Conservation (phyloP, 345 rosid genomes). For the Syzygium aqueum region DNA sequence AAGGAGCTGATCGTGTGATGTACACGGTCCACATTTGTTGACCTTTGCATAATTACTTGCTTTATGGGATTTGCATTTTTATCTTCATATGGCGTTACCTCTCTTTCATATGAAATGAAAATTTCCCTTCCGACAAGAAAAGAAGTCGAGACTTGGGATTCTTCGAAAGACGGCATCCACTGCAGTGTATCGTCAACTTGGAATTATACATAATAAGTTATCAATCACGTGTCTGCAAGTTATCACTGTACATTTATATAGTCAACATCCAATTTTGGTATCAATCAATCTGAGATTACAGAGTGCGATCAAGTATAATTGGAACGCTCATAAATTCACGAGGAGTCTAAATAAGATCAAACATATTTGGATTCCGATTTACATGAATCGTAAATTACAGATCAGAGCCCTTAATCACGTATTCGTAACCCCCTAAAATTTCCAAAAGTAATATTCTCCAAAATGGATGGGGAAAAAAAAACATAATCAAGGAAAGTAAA, state of each 20-base stretch:
- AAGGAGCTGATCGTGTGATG: too few species aligned
- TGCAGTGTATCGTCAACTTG: not conserved
- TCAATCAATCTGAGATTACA: not conserved
- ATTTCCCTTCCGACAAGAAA: too few species aligned
- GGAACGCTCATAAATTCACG: not conserved
- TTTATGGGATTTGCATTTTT: too few species aligned
- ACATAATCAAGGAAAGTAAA: not conserved
- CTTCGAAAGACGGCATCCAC: too few species aligned
- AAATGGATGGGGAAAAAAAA: not conserved
- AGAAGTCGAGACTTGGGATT: too few species aligned
- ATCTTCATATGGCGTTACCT: too few species aligned
- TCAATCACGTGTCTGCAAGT: too few species aligned
- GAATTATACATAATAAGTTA: too few species aligned
- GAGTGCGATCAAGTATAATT: not conserved
- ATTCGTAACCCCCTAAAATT: not conserved
- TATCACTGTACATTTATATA: not conserved
- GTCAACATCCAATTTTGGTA: not conserved
- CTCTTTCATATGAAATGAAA: too few species aligned
- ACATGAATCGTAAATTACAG: rapidly evolving
- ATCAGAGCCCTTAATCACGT: not conserved
- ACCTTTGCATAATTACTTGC: too few species aligned
- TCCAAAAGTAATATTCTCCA: not conserved
- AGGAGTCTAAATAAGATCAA: not conserved
- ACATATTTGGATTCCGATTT: not conserved
- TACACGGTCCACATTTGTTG: too few species aligned